A percentile compares a stretch with the other conserved stretches of the same genome.
Conservation (phyloP, 345 rosid genomes). For the Arabidopsis thaliana region TAIR10.1 NC_003070.9:22211501-22212000, state of each 20-base stretch:
- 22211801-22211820: conserved; percentile 69
- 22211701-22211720: conserved; percentile 70
- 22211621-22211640: conserved; percentile 93
- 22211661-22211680: conserved; percentile 81
- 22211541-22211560: not conserved
- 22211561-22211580: not conserved
- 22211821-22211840: conserved; percentile 95
- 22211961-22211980: not conserved
- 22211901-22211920: conserved; percentile 17
- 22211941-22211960: conserved; percentile 20
- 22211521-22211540: not conserved
- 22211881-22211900: conserved; percentile 52
- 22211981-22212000: conserved; percentile 14
- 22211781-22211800: conserved; percentile 12
- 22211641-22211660: conserved; percentile 92
- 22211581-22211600: conserved; percentile 6
- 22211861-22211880: conserved; percentile 55
- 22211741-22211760: not conserved
- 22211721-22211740: conserved; percentile 54
- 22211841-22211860: conserved; percentile 73
- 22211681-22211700: conserved; percentile 86
- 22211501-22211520: conserved; percentile 6
- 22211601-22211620: conserved; percentile 69
- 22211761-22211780: not conserved
- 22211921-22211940: conserved; percentile 25